Base-by-base conservation (phyloP, 2,329 filamentous ascomycete species). In the Drechslerella dactyloides region DNA sequence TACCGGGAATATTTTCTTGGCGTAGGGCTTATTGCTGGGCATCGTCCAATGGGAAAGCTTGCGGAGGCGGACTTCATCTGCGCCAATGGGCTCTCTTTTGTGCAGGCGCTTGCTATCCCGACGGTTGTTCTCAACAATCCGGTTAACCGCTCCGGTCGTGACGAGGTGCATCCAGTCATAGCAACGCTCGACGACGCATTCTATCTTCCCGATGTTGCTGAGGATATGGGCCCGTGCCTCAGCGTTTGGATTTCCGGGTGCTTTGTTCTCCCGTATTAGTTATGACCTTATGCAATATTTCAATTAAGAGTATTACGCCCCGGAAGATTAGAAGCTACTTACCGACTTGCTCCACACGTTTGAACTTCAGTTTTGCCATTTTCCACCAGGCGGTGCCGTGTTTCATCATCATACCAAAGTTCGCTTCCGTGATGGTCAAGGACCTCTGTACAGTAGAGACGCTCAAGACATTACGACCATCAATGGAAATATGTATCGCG, bases 191-290 rank as follows among this genome's bases (percentile, higher is more conserved):
- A 68, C 15, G 1, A 11, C 8, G 13, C 54, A 7, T 17, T 30
- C 21, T 2, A 68, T 68, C 15, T 42, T 68, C 1, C 63, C 63
- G 7, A 68, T 30, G 21, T 68, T 68, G 10, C 42, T 2, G 19
- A 50, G 23, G 6, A 56, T 48, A 0, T 54, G 1, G 6, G 37
- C 44, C 6, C 55, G 63, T 17, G 10, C 50, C 24, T 59, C 55
- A 37, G 13, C 33, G 8, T 17, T 30, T 37, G 42, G 19, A 40
- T 48, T 5, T 15, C 48, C 27, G 8, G 5, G 27, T 35, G 44
- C 8, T 55, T 48, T 48, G 2, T 23, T 17, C 27, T 10, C 7
- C 30, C 2, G 2, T 15, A 23, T 33, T 23, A 55, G 50, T 46
- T 35, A n/a, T n/a, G n/a, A n/a, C n/a, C n/a, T n/a, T n/a, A n/a